These are phyloP conservation scores for Ophiosphaerella narmari DNA, from an alignment of 2,329 filamentous ascomycete species.

Conservation along the genomic window DNA sequence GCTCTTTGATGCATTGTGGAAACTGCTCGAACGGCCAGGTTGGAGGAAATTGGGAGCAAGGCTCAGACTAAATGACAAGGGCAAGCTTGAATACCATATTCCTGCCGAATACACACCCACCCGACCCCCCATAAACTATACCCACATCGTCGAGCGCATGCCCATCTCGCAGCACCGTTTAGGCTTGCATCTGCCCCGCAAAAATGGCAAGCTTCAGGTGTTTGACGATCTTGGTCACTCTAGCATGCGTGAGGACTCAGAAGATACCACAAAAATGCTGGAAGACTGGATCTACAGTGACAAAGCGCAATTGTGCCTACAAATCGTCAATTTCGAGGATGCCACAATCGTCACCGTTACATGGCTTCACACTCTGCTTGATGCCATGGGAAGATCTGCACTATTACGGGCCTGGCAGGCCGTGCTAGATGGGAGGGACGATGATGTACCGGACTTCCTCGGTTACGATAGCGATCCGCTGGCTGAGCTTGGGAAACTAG, in stretches of 20 bases:
- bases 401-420: slow-evolving; percentile 27
- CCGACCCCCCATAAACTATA: slow-evolving; percentile 51
- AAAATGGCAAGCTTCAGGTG: slow-evolving; percentile 10
- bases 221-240: slow-evolving; percentile 1
- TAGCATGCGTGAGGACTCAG: slow-evolving; percentile 5
- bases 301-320: slow-evolving; percentile 18
- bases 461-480: slow-evolving; percentile 28
- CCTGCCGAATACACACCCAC: slow-evolving; percentile 42
- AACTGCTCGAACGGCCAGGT: slow-evolving; percentile 49
- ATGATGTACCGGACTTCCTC: slow-evolving; percentile 16
- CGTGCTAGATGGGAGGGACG: slow-evolving; percentile 27
- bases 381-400: slow-evolving; percentile 20
- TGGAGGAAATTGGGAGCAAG: slow-evolving; percentile 56
- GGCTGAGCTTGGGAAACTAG: slow-evolving; percentile 6
- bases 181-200: slow-evolving; percentile 43
- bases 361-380: slow-evolving; percentile 28
- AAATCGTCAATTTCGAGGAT: slow-evolving; percentile 26
- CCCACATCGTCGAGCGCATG: slow-evolving; percentile 44
- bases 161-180: slow-evolving; percentile 50
- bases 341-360: slow-evolving; percentile 27
- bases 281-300: slow-evolving; percentile 22
- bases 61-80: slow-evolving; percentile 45
- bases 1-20: slow-evolving; percentile 43
- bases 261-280: slow-evolving; percentile 9
- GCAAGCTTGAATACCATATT: slow-evolving; percentile 50